Evolutionary conservation across 805 yeast species (phyloP).

Genomic region (Spathaspora arborariae): DNA sequence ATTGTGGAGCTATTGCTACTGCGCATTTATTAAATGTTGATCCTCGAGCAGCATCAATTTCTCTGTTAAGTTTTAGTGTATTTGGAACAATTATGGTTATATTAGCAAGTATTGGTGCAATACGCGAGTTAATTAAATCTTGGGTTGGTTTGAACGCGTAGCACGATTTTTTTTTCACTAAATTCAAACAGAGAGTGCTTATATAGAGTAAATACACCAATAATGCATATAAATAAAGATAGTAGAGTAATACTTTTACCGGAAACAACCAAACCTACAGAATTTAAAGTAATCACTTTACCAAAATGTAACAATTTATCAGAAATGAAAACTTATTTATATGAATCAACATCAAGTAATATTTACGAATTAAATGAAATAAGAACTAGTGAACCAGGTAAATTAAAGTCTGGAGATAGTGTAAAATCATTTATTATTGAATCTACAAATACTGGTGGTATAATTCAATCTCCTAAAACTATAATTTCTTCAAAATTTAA

Average conservation of each 20-base stretch:
- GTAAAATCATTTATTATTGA: conserved; percentile 41
- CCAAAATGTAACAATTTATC: conserved; percentile 8
- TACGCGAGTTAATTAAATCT: conserved; percentile 19
- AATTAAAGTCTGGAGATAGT: conserved; percentile 23
- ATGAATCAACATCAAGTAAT: conserved; percentile 8
- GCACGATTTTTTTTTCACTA: neutral
- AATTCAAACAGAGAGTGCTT: neutral
- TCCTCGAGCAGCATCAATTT: conserved; percentile 79
- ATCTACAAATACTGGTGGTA: conserved; percentile 23
- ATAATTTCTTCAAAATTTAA: conserved; percentile 41
- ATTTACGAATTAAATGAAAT: conserved; percentile 40
- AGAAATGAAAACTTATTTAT: conserved; percentile 10
- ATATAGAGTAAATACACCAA: neutral
- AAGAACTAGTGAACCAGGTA: conserved; percentile 26
- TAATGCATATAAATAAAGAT: conserved; percentile 8
- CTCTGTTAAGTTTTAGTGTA: conserved; percentile 64
- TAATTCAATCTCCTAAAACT: conserved; percentile 39
- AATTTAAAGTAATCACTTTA: conserved; percentile 10
- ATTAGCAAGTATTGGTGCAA: conserved; percentile 51
- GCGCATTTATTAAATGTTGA: conserved; percentile 67
- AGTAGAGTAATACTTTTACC: conserved; percentile 15
- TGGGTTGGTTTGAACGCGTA: conserved; percentile 15
- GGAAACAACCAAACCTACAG: neutral
- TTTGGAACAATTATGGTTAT: conserved; percentile 75
- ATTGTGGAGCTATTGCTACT: conserved; percentile 81